Conservation (phyloP, 1,139 yeast genomes). For the Lodderomyces beijingensis region DNA sequence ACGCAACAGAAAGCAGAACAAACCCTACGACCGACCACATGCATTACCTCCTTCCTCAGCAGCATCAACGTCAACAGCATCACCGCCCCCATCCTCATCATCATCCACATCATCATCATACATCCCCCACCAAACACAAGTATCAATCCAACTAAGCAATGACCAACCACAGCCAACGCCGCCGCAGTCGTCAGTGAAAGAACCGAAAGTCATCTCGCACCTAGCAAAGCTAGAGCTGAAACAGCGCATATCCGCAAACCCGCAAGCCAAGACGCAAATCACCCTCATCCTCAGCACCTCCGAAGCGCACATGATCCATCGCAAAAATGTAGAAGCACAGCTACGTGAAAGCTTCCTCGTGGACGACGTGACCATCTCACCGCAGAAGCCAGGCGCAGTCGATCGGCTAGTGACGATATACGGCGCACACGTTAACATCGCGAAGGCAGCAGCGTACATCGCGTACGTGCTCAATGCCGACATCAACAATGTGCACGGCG, state of each 20-base stretch:
- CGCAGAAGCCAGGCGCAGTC: conserved; percentile 18
- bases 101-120: conserved; percentile 27
- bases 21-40: too few relatives aligned
- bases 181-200: conserved; percentile 5
- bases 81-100: conserved; percentile 15
- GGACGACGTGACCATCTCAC: not conserved
- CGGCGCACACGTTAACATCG: conserved; percentile 20
- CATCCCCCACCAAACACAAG: too few relatives aligned
- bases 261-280: conserved; percentile 4
- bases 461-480: conserved; percentile 21
- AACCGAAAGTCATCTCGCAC: conserved; percentile 10
- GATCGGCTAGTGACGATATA: conserved; percentile 26
- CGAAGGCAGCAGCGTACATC: conserved; percentile 21
- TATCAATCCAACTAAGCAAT: too few relatives aligned
- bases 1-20: too few relatives aligned
- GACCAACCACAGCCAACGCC: too few relatives aligned
- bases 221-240: conserved; percentile 9
- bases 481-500: conserved; percentile 21
- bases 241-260: not conserved
- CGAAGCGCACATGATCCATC: conserved; percentile 28
- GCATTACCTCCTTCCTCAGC: too few relatives aligned
- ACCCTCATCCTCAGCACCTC: conserved; percentile 21
- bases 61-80: conserved; percentile 13
- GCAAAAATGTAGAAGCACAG: conserved; percentile 13
- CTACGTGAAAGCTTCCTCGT: conserved; percentile 1